Evolutionary conservation across 2,329 filamentous ascomycete genomes (phyloP).

Genomic region (Thermothelomyces thermophilus): DNA sequence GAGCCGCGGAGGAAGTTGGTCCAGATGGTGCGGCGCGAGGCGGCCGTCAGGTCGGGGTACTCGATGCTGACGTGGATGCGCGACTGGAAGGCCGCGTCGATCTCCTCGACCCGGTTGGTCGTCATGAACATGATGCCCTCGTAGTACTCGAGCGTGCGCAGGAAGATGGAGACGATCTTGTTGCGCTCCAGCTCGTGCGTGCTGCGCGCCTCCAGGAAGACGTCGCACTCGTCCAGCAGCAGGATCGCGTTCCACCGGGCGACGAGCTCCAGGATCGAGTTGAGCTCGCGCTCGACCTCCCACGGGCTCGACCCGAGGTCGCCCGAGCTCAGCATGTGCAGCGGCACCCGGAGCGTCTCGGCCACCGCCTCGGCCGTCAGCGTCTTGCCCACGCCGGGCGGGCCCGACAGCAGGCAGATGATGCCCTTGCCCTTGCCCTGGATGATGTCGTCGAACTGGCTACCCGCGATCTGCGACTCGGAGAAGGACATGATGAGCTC

Average conservation of each 20-base stretch:
- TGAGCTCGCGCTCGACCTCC: slow-evolving; percentile 58
- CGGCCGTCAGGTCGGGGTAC: slow-evolving; percentile 37
- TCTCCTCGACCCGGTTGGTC: slow-evolving; percentile 39
- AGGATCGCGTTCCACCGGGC: slow-evolving; percentile 67
- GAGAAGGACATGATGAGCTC: slow-evolving; percentile 46
- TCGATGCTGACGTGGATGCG: slow-evolving; percentile 44
- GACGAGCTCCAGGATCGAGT: slow-evolving; percentile 64
- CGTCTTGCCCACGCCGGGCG: slow-evolving; percentile 45
- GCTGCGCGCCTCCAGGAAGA: slow-evolving; percentile 37
- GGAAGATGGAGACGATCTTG: slow-evolving; percentile 34
- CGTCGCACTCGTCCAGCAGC: slow-evolving; percentile 60
- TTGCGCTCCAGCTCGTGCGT: slow-evolving; percentile 35
- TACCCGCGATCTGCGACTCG: slow-evolving; percentile 39
- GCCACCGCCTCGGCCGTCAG: slow-evolving; percentile 44
- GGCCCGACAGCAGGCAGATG: slow-evolving; percentile 43
- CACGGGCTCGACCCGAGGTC: slow-evolving; percentile 63
- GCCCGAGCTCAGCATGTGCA: slow-evolving; percentile 53
- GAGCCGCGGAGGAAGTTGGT: slow-evolving; percentile 33
- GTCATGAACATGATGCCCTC: slow-evolving; percentile 44
- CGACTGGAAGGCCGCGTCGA: slow-evolving; percentile 42
- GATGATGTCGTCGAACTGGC: slow-evolving; percentile 46
- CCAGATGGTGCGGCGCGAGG: slow-evolving; percentile 35
- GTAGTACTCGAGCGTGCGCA: slow-evolving; percentile 43
- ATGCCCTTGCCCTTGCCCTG: slow-evolving; percentile 46
- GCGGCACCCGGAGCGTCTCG: slow-evolving; percentile 42